These are phyloP conservation scores for Fusarium incarnatum DNA, from an alignment of 2,329 filamentous ascomycete species.

Conservation along the genomic window DNA sequence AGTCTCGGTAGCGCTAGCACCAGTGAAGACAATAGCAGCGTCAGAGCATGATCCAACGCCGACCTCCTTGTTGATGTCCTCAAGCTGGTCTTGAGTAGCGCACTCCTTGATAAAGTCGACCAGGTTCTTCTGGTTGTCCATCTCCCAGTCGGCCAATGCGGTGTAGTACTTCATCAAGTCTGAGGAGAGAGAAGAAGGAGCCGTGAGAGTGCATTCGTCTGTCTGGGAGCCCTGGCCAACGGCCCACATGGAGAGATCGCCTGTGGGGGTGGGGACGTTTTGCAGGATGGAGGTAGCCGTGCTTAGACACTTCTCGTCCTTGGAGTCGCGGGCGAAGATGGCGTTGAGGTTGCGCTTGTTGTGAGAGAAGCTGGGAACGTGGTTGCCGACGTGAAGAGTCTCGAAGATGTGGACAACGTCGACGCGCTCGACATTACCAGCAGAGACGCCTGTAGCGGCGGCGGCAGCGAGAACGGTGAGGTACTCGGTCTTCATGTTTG, in stretches of 20 bases:
- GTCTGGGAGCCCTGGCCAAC: background rate
- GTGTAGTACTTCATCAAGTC: slow-evolving; percentile 32
- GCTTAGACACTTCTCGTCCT: slow-evolving; percentile 10
- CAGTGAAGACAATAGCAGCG: slow-evolving; percentile 18
- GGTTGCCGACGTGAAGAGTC: slow-evolving; percentile 23
- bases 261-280: slow-evolving; percentile 1
- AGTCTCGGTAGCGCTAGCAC: slow-evolving; percentile 22
- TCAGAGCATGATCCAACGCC: slow-evolving; percentile 2
- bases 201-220: slow-evolving; percentile 19
- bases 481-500: slow-evolving; percentile 19
- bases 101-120: slow-evolving; percentile 15
- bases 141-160: slow-evolving; percentile 1
- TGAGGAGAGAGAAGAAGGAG: slow-evolving; percentile 21
- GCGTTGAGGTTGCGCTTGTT: slow-evolving; percentile 30
- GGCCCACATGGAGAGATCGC: background rate
- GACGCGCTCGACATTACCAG: slow-evolving; percentile 10
- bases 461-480: slow-evolving; percentile 23
- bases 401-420: slow-evolving; percentile 33
- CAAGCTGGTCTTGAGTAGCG: background rate
- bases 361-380: slow-evolving; percentile 13
- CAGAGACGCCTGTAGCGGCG: slow-evolving; percentile 12
- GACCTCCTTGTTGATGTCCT: background rate
- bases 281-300: slow-evolving; percentile 12
- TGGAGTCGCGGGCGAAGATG: slow-evolving; percentile 13
- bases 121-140: slow-evolving; percentile 2